phyloP scores from a whole-genome alignment of 352 stramenopile genomes.

The Pythium angustatum region DNA sequence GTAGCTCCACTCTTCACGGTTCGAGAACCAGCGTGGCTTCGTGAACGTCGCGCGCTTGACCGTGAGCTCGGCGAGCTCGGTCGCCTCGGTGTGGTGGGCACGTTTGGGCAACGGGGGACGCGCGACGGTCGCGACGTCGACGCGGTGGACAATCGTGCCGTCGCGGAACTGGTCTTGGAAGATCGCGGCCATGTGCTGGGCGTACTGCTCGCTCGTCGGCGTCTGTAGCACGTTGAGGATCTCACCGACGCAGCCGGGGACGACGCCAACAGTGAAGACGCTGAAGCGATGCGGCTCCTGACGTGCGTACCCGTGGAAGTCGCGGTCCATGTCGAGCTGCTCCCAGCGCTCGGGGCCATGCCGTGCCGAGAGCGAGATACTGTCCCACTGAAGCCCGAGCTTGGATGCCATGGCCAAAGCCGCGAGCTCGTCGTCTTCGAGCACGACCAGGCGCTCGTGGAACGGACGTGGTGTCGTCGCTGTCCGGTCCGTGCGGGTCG shows the following conservation, averaged over 20 bases:
- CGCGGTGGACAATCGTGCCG: slow-evolving; percentile 17
- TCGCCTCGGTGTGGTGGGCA: too few relatives aligned
- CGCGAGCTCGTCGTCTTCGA: slow-evolving; percentile 16
- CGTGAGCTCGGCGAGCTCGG: slow-evolving; percentile 11
- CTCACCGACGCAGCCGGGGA: slow-evolving; percentile 22
- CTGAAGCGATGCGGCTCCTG: slow-evolving; percentile 10
- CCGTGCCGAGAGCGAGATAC: slow-evolving; percentile 7
- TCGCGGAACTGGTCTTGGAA: slow-evolving; percentile 25
- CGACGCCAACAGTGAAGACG: slow-evolving; percentile 17
- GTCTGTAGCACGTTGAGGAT: slow-evolving; percentile 24
- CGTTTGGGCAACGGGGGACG: too few relatives aligned
- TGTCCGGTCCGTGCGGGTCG: too few relatives aligned
- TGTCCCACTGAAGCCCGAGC: slow-evolving; percentile 6
- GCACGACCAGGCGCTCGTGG: neutral
- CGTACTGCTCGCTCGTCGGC: slow-evolving; percentile 12
- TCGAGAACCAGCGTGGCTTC: slow-evolving; percentile 10
- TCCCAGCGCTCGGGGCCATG: slow-evolving; percentile 11
- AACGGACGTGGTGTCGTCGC: too few relatives aligned
- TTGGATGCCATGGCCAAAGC: slow-evolving; percentile 4
- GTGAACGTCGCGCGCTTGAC: slow-evolving; percentile 30
- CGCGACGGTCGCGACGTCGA: too few relatives aligned
- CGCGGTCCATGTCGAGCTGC: neutral
- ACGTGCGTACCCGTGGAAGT: slow-evolving; percentile 22
- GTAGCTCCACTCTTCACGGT: slow-evolving; percentile 30
- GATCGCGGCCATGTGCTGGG: slow-evolving; percentile 14